These are phyloP conservation scores for Trichoderma virens DNA, from an alignment of 495 filamentous ascomycete species.

Conservation along the genomic window DNA sequence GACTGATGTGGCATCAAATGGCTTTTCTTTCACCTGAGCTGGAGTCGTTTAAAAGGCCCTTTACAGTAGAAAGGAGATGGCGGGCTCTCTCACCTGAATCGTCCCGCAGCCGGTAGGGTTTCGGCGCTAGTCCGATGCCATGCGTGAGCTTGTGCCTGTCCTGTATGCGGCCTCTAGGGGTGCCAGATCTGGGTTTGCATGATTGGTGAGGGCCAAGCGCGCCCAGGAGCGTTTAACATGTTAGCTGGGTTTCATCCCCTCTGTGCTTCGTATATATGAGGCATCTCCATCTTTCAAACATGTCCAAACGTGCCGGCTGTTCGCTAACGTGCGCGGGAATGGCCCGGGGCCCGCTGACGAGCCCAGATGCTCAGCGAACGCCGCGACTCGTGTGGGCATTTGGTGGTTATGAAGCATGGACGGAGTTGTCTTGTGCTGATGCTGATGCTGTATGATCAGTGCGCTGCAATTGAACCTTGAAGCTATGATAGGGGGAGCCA, in stretches of 20 bases:
- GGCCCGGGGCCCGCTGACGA: slow-evolving; percentile 1
- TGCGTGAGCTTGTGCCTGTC: background rate
- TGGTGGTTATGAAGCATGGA: background rate
- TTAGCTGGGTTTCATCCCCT: slow-evolving; percentile 4
- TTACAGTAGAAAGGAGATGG: background rate
- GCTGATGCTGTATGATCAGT: no score
- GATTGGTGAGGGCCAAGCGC: background rate
- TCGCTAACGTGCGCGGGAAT: slow-evolving; percentile 1
- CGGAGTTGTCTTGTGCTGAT: background rate
- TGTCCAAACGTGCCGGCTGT: background rate
- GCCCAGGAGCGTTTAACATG: background rate
- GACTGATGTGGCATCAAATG: no score
- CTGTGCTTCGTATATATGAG: slow-evolving; percentile 1
- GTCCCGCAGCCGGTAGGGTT: background rate
- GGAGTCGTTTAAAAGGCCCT: background rate
- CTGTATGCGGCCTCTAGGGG: background rate
- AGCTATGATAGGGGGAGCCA: background rate
- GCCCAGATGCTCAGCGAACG: background rate
- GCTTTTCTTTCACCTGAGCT: background rate
- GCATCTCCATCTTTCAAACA: slow-evolving; percentile 2
- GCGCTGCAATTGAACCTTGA: no score
- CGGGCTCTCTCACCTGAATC: background rate
- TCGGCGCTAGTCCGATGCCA: background rate
- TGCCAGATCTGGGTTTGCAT: background rate
- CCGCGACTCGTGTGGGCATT: background rate